Evolutionary conservation across 2,329 filamentous ascomycete genomes (phyloP).

Genomic region (Epichloe uncinata): DNA sequence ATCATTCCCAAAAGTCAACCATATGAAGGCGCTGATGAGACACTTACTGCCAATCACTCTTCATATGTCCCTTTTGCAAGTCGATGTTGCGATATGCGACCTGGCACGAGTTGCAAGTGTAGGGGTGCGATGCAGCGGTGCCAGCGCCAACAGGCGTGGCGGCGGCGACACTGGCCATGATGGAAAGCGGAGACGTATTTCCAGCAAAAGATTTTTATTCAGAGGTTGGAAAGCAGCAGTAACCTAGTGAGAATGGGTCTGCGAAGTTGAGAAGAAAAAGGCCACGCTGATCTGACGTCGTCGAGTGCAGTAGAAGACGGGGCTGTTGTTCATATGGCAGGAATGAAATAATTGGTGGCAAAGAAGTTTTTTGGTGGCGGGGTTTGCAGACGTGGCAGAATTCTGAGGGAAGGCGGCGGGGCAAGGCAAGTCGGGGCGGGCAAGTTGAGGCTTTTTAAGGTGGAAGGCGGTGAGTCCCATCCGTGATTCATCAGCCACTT

Average conservation of each 20-base stretch:
- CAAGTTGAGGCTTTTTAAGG: background rate
- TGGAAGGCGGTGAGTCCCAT: constrained; percentile 1
- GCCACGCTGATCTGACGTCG: background rate
- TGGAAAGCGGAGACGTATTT: constrained; percentile 4
- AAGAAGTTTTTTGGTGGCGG: constrained; percentile 16
- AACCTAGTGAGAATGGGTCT: background rate
- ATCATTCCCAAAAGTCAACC: background rate
- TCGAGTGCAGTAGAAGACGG: background rate
- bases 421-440: background rate
- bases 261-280: background rate
- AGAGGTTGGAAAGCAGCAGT: background rate
- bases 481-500: no score
- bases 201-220: background rate
- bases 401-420: background rate
- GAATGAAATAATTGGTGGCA: constrained; percentile 13
- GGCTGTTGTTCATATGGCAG: constrained; percentile 1
- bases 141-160: constrained; percentile 17
- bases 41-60: constrained; percentile 94
- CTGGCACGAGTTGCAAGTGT: constrained; percentile 96
- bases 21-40: background rate
- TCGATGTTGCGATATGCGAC: constrained; percentile 93
- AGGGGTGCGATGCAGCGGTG: constrained; percentile 56
- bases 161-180: constrained; percentile 33
- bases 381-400: constrained; percentile 6
- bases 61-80: constrained; percentile 90